Base-by-base conservation (phyloP, 805 yeast species). In the Candida nemodendra region DNA sequence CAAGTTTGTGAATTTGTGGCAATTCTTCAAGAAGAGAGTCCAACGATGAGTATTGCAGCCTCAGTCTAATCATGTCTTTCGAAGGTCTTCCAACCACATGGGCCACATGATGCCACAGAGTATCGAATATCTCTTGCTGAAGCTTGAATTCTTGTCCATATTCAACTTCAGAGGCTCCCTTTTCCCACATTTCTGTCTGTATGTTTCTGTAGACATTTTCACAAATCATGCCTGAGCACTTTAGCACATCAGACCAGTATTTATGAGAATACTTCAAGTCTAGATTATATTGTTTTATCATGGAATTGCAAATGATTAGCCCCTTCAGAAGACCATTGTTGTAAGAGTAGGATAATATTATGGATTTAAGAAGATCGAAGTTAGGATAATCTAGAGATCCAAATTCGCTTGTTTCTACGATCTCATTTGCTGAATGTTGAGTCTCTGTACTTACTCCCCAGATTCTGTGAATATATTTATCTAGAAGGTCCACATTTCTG, bases 261-360 rank as follows among this genome's bases (percentile, higher is more conserved):
- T 42, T 37, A 9, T 39, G 47, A 4, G 57, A 51, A 18, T 48
- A 38, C 4, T 25, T 15, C n/a, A 47, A 36, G 18, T 51, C 42
- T 25, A 53, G 26, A 8, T 47, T 18, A 44, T 59, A 61, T 12
- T 45, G 42, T 18, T 39, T 36, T 4, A 60, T 42, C 15, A 63
- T 40, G 9, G 41, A 32, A 28, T 51, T 48, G 36, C 59, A 47
- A 11, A 54, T 34, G 17, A 45, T 18, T 4, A 65, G 30, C n/a
- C 63, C 66, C 27, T 53, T 47, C 12, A 48, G 21, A 8, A 61
- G 39, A 13, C 58, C 50, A 21, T 51, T 49, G 35, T 62, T 61
- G 39, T 52, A 53, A 5, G 57, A 38, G 40, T 57, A 63, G 0
- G 66, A 51, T 11, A 53, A 42, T 1, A 64, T 27, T 3, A 65